Base-by-base conservation (phyloP, 2,329 filamentous ascomycete species). In the Escovopsis weberi region DNA sequence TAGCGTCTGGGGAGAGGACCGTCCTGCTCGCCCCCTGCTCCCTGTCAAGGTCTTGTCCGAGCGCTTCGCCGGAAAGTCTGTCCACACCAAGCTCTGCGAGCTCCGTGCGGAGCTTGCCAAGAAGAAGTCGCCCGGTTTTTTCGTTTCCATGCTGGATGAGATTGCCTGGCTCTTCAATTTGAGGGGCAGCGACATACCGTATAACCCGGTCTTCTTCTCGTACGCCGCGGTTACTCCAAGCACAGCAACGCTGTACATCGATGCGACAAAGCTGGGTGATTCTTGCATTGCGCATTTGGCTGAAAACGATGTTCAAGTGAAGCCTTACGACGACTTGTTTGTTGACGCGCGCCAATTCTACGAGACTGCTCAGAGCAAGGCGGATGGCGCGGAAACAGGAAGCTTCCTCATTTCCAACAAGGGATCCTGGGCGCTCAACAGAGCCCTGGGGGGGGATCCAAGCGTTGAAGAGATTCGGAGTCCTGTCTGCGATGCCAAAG, bases 121-220 rank as follows among this genome's bases (percentile, higher is more conserved):
- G 69, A 93, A 85, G 65, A 91, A 91, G 57, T 82, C 80, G 6
- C 74, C 80, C 15, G 89, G 85, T 1, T 86, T 96, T 52, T 78
- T 96, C 39, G 77, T 96, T 38, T 95, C 88, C 6, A 88, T 93
- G 80, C 75, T 98, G 37, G 91, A 98, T 55, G 91, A 98, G 62
- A 78, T 95, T 53, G 91, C 91, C 10, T 98, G 91, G 91, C 72
- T 98, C n/a, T 95, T 95, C 68, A 98, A 98, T 63, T 67, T 98
- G 39, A 80, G 91, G 52, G 91, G 91, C 53, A 91, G 74, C 59
- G 91, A 96, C 58, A 96, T 98, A 50, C 85, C 87, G 0, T 98
- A 91, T 67, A 98, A 98, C 58, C 91, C 91, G 0, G 91, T 98
- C 40, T 96, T 98, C 69, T 96, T 96, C 64, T 91, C 89, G 12